Conservation (phyloP, 176 grass and related monocot species). For the Saccharum officinarum region DNA sequence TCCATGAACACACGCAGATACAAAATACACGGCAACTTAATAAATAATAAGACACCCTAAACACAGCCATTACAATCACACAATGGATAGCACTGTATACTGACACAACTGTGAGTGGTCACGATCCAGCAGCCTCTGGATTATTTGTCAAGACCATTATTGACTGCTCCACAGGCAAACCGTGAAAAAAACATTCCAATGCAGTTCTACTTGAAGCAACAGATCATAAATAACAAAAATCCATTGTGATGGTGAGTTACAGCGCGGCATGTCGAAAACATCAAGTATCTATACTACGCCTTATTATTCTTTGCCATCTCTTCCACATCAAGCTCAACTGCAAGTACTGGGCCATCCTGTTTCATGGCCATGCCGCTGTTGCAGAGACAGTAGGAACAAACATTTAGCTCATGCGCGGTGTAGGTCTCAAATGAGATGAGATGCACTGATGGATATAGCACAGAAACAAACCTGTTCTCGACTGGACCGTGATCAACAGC, state of each 20-base stretch:
- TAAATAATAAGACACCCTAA: neutral
- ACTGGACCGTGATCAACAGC: constrained; percentile 87
- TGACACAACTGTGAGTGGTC: neutral
- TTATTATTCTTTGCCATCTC: constrained; percentile 88
- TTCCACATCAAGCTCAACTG: constrained; percentile 90
- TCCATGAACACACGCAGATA: neutral
- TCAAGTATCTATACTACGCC: constrained; percentile 61
- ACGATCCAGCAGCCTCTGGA: constrained; percentile 1
- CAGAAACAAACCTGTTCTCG: constrained; percentile 68
- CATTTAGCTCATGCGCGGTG: neutral
- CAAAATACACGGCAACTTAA: neutral
- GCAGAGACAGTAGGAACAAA: constrained; percentile 16
- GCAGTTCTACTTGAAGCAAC: constrained; percentile 11
- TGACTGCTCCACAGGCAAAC: constrained; percentile 24
- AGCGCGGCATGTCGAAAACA: constrained; percentile 15
- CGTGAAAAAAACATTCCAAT: neutral
- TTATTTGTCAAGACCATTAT: constrained; percentile 37
- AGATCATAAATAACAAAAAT: constrained; percentile 27
- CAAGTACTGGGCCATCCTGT: constrained; percentile 71
- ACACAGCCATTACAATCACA: neutral
- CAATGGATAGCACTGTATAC: neutral
- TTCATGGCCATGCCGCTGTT: constrained; percentile 60
- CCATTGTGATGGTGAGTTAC: neutral
- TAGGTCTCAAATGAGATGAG: neutral
- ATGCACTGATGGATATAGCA: neutral